phyloP scores from a whole-genome alignment of 208 protist genomes.

The Wallacemonas sp. region DNA sequence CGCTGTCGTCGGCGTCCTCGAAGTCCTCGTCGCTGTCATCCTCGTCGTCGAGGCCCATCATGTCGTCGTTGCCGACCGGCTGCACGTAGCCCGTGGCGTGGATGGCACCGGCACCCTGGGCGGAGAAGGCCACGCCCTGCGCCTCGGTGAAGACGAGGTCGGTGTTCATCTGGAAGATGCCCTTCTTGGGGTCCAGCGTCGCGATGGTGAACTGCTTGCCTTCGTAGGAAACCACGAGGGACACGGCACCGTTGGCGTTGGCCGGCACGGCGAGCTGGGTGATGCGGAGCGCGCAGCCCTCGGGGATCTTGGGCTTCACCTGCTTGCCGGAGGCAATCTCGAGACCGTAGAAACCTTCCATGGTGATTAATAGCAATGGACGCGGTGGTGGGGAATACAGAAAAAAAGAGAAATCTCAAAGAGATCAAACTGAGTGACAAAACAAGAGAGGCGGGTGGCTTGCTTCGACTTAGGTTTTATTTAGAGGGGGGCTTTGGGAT shows the following conservation, averaged over 20 bases:
- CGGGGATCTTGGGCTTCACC: constrained; percentile 85
- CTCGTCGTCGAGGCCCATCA: constrained; percentile 29
- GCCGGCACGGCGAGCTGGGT: constrained; percentile 86
- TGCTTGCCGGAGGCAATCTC: constrained; percentile 70
- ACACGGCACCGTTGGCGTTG: constrained; percentile 75
- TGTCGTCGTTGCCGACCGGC: constrained; percentile 73
- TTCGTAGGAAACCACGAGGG: constrained; percentile 74
- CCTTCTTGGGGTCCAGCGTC: constrained; percentile 84
- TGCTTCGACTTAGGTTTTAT: too few species aligned
- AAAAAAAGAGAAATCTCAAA: constrained; percentile 4
- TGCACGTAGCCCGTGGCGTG: constrained; percentile 89
- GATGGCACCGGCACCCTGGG: constrained; percentile 67
- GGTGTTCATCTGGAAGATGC: constrained; percentile 81
- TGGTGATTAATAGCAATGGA: too few species aligned
- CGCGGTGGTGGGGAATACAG: background rate
- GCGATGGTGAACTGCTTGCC: constrained; percentile 90
- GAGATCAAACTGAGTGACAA: too few species aligned
- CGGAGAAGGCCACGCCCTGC: constrained; percentile 73
- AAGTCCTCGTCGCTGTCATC: constrained; percentile 46
- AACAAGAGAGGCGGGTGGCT: too few species aligned
- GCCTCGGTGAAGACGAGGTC: constrained; percentile 86
- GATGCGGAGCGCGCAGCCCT: constrained; percentile 81
- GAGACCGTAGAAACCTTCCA: constrained; percentile 90
- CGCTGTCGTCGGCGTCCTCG: constrained; percentile 33
- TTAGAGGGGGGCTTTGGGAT: too few species aligned